Conservation (phyloP, 306 rosid genomes). For the Aeschynomene evenia region DNA sequence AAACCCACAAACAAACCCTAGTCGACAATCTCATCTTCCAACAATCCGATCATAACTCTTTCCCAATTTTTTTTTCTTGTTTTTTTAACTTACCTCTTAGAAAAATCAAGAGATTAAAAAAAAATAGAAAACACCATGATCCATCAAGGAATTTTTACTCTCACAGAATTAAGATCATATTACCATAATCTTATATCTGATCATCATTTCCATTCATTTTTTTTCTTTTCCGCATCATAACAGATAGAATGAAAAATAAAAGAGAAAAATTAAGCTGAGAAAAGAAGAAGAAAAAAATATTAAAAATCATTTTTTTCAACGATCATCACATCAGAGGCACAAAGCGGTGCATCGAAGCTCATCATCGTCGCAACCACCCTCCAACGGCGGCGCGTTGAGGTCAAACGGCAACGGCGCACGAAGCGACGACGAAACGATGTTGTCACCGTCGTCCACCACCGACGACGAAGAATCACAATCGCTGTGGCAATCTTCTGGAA, state of each 20-base stretch:
- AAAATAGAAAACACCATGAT: not conserved
- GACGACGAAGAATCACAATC: slow-evolving; percentile 90
- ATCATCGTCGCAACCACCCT: slow-evolving; percentile 27
- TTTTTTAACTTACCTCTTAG: not conserved
- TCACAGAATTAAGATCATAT: slow-evolving; percentile 51
- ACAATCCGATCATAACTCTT: slow-evolving; percentile 16
- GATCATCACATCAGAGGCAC: slow-evolving; percentile 51
- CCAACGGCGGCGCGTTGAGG: slow-evolving; percentile 70
- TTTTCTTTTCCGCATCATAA: slow-evolving; percentile 27
- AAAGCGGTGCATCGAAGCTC: slow-evolving; percentile 72
- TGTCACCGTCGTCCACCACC: slow-evolving; percentile 45
- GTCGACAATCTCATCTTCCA: slow-evolving; percentile 8
- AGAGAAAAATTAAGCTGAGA: slow-evolving; percentile 28
- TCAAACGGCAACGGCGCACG: slow-evolving; percentile 62
- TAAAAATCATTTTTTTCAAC: slow-evolving; percentile 35
- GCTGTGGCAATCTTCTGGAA: slow-evolving; percentile 81
- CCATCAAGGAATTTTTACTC: slow-evolving; percentile 19
- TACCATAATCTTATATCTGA: slow-evolving; percentile 50
- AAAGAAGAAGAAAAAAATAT: not conserved
- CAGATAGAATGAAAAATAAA: not conserved
- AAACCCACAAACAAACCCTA: slow-evolving; percentile 27
- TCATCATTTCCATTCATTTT: slow-evolving; percentile 19
- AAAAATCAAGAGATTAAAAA: not conserved
- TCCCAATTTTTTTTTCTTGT: not conserved
- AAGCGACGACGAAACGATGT: slow-evolving; percentile 43